Base-by-base conservation (phyloP, 2,329 filamentous ascomycete genomes). In the Ascochyta rabiei region DNA sequence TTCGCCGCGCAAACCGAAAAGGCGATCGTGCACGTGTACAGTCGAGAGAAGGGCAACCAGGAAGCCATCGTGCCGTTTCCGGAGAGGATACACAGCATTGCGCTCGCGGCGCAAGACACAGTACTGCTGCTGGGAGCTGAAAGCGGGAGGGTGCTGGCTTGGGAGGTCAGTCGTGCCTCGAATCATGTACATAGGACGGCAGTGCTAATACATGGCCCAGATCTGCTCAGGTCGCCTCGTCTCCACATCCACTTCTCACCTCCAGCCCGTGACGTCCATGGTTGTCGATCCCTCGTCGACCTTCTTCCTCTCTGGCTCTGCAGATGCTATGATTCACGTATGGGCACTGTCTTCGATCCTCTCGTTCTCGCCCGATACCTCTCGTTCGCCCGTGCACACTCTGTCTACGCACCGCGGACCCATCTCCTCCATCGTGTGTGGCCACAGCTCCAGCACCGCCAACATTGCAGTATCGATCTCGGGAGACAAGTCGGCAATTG, bases 1-100 rank as follows among this genome's bases (percentile, higher is more conserved):
- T 99, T 96, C 73, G 89, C 93, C 4, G 93, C 91, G 4, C 95
- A 99, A 74, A 84, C 89, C 44, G 92, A 93, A 61, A 98, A 96
- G 76, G 91, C 92, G 0, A 90, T 96, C 37, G 84, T 99, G 1
- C 91, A 98, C 76, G 91, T 99, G 50, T 99, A 98, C 77, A 93
- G 85, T 53, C 84, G 92, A 50, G 82, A 87, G 54, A 89, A 90
- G 60, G 90, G 90, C 24, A 95, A 90, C 66, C 92, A 97, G 71
- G 93, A 98, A 77, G 89, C 91, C 6, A 84, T 91, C 16, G 86
- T 98, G 18, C 89, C 93, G 0, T 96, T 99, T 67, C 87, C 89
- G 0, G 93, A 98, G 76, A 85, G 87, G 66, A 91, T 99, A 68
- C 87, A 86, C 61, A 92, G 89, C 75, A 78, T 96, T 67, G 83